Evolutionary conservation across 257 asterid species (phyloP).

Genomic region (Petunia axillaris): DNA sequence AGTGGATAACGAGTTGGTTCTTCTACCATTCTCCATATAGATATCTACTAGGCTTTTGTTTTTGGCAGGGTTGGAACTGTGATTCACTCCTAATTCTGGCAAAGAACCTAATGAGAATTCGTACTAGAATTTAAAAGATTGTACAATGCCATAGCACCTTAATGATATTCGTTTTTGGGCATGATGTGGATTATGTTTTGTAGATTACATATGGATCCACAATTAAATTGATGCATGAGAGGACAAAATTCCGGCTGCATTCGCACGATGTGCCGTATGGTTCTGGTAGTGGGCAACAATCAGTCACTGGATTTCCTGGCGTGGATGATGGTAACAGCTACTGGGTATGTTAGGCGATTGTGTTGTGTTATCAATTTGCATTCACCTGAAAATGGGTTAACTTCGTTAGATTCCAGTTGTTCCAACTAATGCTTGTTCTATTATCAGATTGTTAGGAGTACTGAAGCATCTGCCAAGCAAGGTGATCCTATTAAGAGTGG

Average conservation of each 20-base stretch:
- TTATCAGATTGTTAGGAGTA: slow-evolving; percentile 73
- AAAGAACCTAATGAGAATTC: neutral
- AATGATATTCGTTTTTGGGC: neutral
- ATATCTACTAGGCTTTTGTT: too few relatives aligned
- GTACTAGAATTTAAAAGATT: neutral
- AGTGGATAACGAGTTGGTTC: too few relatives aligned
- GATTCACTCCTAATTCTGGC: too few relatives aligned
- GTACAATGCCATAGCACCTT: neutral
- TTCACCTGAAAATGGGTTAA: neutral
- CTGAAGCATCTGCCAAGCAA: slow-evolving; percentile 75
- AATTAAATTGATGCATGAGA: slow-evolving; percentile 92
- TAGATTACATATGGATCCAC: slow-evolving; percentile 83
- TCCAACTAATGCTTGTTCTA: neutral
- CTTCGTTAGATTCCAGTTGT: neutral
- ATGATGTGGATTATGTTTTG: slow-evolving; percentile 22
- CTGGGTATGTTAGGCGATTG: slow-evolving; percentile 58
- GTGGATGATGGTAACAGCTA: slow-evolving; percentile 94
- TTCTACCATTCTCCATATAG: too few relatives aligned
- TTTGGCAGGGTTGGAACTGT: too few relatives aligned
- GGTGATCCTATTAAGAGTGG: slow-evolving; percentile 84
- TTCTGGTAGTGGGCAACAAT: slow-evolving; percentile 96
- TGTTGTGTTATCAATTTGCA: neutral
- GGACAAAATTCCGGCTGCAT: slow-evolving; percentile 72
- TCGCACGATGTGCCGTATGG: slow-evolving; percentile 97
- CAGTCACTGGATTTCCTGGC: slow-evolving; percentile 78